A percentile compares a stretch with the other conserved stretches of the same genome.
These are phyloP conservation scores for Cladosporium sp. DNA, from an alignment of 2,329 filamentous ascomycete species.

Conservation along the genomic window DNA sequence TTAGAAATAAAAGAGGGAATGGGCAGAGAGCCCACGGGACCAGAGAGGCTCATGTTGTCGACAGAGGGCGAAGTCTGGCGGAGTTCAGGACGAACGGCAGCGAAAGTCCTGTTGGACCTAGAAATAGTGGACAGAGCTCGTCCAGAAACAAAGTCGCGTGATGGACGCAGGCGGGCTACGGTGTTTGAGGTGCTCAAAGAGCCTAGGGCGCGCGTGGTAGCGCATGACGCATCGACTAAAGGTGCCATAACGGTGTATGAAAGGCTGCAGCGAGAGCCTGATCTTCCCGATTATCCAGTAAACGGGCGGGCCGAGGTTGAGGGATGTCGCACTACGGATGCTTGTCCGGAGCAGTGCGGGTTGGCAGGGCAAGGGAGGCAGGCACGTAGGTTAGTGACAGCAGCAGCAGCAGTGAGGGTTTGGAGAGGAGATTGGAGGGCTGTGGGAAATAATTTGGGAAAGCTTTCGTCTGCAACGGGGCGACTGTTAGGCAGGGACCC, in stretches of 20 bases:
- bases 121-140: constrained; percentile 3
- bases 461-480: too few species aligned
- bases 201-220: constrained; percentile 1
- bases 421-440: too few species aligned
- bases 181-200: neutral
- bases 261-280: neutral
- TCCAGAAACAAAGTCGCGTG: constrained; percentile 1
- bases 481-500: too few species aligned
- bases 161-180: neutral
- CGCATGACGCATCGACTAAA: constrained; percentile 13
- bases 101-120: neutral
- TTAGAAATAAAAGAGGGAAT: constrained; percentile 20
- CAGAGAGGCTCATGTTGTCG: constrained; percentile 14
- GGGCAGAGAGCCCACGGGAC: constrained; percentile 18
- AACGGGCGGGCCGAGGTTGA: constrained; percentile 8
- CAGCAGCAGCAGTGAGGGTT: too few species aligned
- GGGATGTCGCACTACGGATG: neutral
- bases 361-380: too few species aligned
- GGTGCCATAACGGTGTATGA: neutral
- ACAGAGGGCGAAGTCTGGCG: neutral
- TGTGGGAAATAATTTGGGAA: too few species aligned
- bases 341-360: too few species aligned
- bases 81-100: neutral
- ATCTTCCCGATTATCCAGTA: neutral
- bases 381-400: too few species aligned